Percentiles rank a stretch among this genome's conserved stretches.
Conservation (phyloP, 2,329 filamentous ascomycete genomes). For the Celoporthe dispersa region DNA sequence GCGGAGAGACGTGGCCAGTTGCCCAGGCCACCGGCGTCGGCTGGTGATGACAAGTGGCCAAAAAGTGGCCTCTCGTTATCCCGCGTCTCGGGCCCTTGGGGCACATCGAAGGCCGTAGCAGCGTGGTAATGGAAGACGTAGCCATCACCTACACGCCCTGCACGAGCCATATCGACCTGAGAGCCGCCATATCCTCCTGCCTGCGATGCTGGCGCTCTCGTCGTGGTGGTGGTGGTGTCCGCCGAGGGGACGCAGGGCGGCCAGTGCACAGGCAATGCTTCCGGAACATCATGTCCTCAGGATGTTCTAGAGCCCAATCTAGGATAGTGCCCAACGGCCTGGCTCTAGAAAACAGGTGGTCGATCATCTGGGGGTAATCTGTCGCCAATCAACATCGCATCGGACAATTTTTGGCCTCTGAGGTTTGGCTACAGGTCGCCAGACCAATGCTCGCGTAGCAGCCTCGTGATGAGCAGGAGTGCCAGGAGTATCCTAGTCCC, state of each 20-base stretch:
- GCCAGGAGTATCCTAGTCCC: constrained; percentile 26
- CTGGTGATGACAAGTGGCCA: constrained; percentile 1
- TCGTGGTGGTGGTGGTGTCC: background rate
- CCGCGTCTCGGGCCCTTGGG: background rate
- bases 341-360: constrained; percentile 19
- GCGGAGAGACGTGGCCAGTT: background rate
- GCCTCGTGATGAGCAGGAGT: constrained; percentile 28
- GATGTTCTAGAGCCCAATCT: background rate
- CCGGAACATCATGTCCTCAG: background rate
- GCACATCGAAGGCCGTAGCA: background rate
- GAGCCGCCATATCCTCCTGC: background rate
- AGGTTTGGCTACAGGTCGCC: background rate
- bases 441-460: constrained; percentile 16
- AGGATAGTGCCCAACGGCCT: constrained; percentile 14
- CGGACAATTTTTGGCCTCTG: constrained; percentile 18
- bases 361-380: constrained; percentile 9
- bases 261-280: constrained; percentile 3
- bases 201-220: background rate
- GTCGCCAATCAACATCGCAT: constrained; percentile 23
- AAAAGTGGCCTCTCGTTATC: background rate
- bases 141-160: background rate
- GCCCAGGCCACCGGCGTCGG: background rate
- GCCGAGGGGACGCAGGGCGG: background rate
- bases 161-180: background rate
- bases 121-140: background rate